Evolutionary conservation across 352 stramenopile genomes (phyloP), one percentile per base, ranked within the genome.

Genomic region (Stramenopiles sp.): DNA sequence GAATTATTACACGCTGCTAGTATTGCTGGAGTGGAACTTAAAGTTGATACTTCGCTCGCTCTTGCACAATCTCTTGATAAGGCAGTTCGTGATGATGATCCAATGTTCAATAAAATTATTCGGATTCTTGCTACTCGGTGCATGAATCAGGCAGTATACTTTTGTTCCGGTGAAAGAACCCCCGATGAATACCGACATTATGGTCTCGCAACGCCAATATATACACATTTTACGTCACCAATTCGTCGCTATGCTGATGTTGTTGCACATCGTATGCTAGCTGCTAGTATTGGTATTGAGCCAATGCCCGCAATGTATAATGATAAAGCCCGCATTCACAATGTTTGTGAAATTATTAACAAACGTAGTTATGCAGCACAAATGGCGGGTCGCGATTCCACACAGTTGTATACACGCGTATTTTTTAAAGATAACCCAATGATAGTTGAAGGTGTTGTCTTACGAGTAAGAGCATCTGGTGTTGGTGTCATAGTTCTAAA

Each of bases 31-130:
- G 59, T 81, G 10, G 52, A 67, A 21, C 60, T 86, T 39, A 56
- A 79, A 40, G 61, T 71, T 29, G 61, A 57, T 28, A 57, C 48
- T 37, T 70, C 61, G 7, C 77, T 77, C 40, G 59, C 52, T 24
- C 51, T 88, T 0, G 64, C 67, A 5, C 65, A 78, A 41, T 81
- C 66, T 4, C 52, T 90, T 7, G 54, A 61, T 7, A 24, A 42
- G 1, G 44, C 43, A 3, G 36, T 67, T 38, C 65, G 56, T 7
- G 47, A 68, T 1, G 78, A 93, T 57, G 50, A 53, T 19, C 71
- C 75, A 12, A 91, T 93, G 49, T 89, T 96, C 45, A 94, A 96
- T 61, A 92, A 92, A 57, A 56, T 96, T 7, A 48, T 96, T 35
- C 66, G 81, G 8, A 93, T 93, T 47, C 57, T 91, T 49, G 53